Evolutionary conservation across 2,329 filamentous ascomycete genomes (phyloP).

Genomic region (Fusarium beomiforme): DNA sequence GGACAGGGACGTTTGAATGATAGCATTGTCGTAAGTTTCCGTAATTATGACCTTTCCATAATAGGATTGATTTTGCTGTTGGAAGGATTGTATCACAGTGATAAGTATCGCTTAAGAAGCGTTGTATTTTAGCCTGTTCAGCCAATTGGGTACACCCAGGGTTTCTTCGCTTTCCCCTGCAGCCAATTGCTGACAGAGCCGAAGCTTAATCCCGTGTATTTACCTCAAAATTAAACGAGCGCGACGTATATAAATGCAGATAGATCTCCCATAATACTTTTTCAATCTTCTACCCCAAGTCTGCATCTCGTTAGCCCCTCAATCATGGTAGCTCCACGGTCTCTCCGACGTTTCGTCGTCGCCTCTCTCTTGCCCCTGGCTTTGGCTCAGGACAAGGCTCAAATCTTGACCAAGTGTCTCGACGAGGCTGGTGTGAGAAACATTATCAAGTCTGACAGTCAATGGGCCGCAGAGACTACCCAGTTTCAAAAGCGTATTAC

Average conservation of each 20-base stretch:
- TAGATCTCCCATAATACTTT: background rate
- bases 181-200: background rate
- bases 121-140: background rate
- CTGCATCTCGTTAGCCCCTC: background rate
- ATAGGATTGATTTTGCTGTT: background rate
- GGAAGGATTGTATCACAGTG: background rate
- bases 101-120: background rate
- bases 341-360: slow-evolving; percentile 8
- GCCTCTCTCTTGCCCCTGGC: background rate
- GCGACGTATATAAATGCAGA: slow-evolving; percentile 1
- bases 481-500: slow-evolving; percentile 38
- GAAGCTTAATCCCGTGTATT: background rate
- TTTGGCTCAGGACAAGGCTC: slow-evolving; percentile 14
- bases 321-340: slow-evolving; percentile 2
- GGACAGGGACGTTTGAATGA: background rate
- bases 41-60: background rate
- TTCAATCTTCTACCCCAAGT: background rate
- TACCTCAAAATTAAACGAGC: background rate
- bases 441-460: slow-evolving; percentile 31
- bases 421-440: slow-evolving; percentile 28
- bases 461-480: slow-evolving; percentile 24
- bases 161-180: background rate
- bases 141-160: background rate
- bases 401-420: slow-evolving; percentile 23
- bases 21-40: background rate